Evolutionary conservation across 1,284 basidiomycete species (phyloP).

Genomic region (Pyrrhoderma noxium): DNA sequence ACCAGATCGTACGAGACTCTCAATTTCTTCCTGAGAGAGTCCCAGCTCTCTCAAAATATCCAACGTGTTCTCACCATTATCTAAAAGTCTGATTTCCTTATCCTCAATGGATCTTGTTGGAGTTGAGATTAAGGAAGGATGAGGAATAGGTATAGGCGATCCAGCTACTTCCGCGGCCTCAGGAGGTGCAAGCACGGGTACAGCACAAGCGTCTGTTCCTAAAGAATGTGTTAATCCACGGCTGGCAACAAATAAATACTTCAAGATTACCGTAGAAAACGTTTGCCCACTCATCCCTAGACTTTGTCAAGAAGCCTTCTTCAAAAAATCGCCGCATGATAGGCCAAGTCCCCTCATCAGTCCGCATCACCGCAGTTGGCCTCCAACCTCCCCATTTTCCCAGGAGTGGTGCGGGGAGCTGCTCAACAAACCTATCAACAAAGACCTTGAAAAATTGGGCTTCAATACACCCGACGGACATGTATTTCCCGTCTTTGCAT

Average conservation of each 20-base stretch:
- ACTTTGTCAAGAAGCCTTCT: slow-evolving; percentile 52
- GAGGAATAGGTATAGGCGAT: slow-evolving; percentile 36
- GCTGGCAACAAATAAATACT: too few species aligned
- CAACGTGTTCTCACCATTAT: slow-evolving; percentile 45
- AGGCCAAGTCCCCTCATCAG: slow-evolving; percentile 52
- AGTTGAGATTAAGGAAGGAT: slow-evolving; percentile 36
- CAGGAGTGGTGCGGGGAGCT: slow-evolving; percentile 35
- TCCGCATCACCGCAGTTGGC: slow-evolving; percentile 46
- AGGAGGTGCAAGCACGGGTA: slow-evolving; percentile 62
- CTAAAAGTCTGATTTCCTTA: slow-evolving; percentile 24
- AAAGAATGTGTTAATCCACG: slow-evolving; percentile 15
- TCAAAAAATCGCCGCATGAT: slow-evolving; percentile 50
- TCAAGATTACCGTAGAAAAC: slow-evolving; percentile 57
- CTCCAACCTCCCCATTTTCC: slow-evolving; percentile 41
- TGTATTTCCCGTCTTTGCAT: slow-evolving; percentile 66
- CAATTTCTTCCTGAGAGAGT: slow-evolving; percentile 4
- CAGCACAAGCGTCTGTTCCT: slow-evolving; percentile 71
- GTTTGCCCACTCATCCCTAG: slow-evolving; percentile 63
- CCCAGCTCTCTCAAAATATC: slow-evolving; percentile 41
- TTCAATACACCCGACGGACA: slow-evolving; percentile 73
- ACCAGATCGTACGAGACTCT: slow-evolving; percentile 1
- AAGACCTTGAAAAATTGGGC: slow-evolving; percentile 63
- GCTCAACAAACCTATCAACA: slow-evolving; percentile 46
- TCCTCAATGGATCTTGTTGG: slow-evolving; percentile 12
- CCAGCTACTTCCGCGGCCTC: slow-evolving; percentile 40